Evolutionary conservation across 148 eudicot species (phyloP).

Genomic region (Rhododendron vialii): DNA sequence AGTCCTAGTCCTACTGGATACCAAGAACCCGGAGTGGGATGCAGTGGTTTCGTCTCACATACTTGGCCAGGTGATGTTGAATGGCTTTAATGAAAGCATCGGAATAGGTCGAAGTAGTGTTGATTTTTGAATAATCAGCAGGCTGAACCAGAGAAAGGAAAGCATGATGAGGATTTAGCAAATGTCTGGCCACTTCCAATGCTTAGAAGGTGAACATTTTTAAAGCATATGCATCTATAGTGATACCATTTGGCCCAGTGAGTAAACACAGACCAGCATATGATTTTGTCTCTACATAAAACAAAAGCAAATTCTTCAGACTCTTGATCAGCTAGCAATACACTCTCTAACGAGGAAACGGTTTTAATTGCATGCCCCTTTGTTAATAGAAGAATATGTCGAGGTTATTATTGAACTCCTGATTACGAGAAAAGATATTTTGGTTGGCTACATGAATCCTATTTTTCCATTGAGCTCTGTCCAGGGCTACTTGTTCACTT

Average conservation of each 20-base stretch:
- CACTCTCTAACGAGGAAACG: neutral
- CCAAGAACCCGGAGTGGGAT: constrained; percentile 97
- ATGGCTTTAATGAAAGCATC: constrained; percentile 7
- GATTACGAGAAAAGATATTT: neutral
- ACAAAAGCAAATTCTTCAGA: neutral
- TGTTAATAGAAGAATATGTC: neutral
- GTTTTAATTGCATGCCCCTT: neutral
- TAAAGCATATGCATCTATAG: neutral
- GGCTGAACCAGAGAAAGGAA: constrained; percentile 39
- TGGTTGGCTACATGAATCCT: too few relatives aligned
- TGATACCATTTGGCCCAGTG: neutral
- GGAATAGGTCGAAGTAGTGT: neutral
- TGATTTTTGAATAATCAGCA: constrained; percentile 18
- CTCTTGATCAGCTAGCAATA: neutral
- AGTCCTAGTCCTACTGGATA: constrained; percentile 84
- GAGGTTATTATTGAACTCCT: neutral
- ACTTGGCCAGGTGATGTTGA: constrained; percentile 52
- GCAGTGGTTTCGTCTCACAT: constrained; percentile 95
- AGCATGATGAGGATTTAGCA: constrained; percentile 47
- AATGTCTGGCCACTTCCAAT: constrained; percentile 70
- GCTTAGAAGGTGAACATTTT: constrained; percentile 55
- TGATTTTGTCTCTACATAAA: neutral
- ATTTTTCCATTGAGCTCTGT: too few relatives aligned
- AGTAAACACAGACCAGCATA: neutral
- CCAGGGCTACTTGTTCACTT: too few relatives aligned